Conservation (phyloP, 2,329 filamentous ascomycete species). For the Corynespora cassiicola region DNA sequence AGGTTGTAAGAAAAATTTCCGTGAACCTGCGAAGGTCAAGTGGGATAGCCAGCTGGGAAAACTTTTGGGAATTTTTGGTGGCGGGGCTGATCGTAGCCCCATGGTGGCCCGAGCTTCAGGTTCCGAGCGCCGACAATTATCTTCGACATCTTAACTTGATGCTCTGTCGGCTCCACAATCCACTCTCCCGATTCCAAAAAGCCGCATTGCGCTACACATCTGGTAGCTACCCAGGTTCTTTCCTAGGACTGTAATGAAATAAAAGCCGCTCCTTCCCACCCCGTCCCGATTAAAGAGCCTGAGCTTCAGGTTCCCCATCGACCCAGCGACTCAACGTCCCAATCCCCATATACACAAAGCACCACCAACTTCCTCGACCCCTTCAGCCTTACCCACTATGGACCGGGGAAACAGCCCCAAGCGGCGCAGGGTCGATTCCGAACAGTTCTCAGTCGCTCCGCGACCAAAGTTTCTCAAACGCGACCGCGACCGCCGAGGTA, state of each 20-base stretch:
- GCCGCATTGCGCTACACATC: too few relatives aligned
- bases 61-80: slow-evolving; percentile 18
- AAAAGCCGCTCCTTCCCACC: too few relatives aligned
- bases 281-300: too few relatives aligned
- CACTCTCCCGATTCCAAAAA: too few relatives aligned
- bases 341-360: too few relatives aligned
- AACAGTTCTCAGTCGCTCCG: slow-evolving; percentile 63
- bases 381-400: slow-evolving; percentile 28
- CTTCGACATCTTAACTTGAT: slow-evolving; percentile 1
- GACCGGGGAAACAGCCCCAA: slow-evolving; percentile 62
- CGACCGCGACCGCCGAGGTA: slow-evolving; percentile 26
- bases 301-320: too few relatives aligned
- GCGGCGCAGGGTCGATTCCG: slow-evolving; percentile 70
- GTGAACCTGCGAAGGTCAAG: slow-evolving; percentile 5
- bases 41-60: slow-evolving; percentile 14
- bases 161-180: too few relatives aligned
- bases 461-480: slow-evolving; percentile 51
- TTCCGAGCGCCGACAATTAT: too few relatives aligned
- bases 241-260: too few relatives aligned
- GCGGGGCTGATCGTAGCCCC: slow-evolving; percentile 16
- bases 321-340: background rate
- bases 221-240: too few relatives aligned
- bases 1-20: slow-evolving; percentile 7
- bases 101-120: slow-evolving; percentile 25
- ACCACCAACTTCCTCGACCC: too few relatives aligned